Evolutionary conservation across 805 yeast genomes (phyloP).

Genomic region (Cyberlindnera suaveolens): DNA sequence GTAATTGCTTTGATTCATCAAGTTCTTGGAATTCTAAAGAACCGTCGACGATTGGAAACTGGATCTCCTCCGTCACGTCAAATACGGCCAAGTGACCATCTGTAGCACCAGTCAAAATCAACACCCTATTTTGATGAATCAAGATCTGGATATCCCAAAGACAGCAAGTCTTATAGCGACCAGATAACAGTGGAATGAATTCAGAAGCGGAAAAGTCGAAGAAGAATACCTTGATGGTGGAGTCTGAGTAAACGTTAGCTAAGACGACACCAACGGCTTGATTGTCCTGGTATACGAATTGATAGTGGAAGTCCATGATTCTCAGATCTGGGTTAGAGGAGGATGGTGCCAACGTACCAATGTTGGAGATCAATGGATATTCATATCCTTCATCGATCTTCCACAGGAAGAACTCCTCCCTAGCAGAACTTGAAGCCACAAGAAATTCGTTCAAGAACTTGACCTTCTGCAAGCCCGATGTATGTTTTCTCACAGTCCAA

Average conservation of each 20-base stretch:
- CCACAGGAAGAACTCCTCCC: constrained; percentile 90
- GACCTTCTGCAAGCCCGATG: constrained; percentile 80
- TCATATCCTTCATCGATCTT: constrained; percentile 35
- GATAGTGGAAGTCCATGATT: constrained; percentile 75
- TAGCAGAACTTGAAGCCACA: constrained; percentile 61
- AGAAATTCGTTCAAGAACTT: constrained; percentile 48
- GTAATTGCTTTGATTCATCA: constrained; percentile 3
- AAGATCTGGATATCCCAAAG: constrained; percentile 55
- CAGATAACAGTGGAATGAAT: constrained; percentile 41
- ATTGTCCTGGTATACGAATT: constrained; percentile 29
- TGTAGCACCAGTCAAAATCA: constrained; percentile 61
- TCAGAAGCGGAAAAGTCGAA: constrained; percentile 31
- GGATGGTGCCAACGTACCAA: constrained; percentile 49
- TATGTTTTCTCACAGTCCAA: constrained; percentile 73
- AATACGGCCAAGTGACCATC: constrained; percentile 75
- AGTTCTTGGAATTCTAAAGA: constrained; percentile 3
- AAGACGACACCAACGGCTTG: constrained; percentile 41
- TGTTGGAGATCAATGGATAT: constrained; percentile 41
- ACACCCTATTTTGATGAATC: constrained; percentile 21
- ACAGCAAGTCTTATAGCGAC: constrained; percentile 69
- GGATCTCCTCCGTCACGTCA: constrained; percentile 35
- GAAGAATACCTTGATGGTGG: constrained; percentile 62
- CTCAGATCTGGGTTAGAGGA: constrained; percentile 72
- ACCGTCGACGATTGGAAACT: constrained; percentile 12
- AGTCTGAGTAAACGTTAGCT: constrained; percentile 79